phyloP scores from a whole-genome alignment of 345 rosid species.

The Sonneratia caseolaris region DNA sequence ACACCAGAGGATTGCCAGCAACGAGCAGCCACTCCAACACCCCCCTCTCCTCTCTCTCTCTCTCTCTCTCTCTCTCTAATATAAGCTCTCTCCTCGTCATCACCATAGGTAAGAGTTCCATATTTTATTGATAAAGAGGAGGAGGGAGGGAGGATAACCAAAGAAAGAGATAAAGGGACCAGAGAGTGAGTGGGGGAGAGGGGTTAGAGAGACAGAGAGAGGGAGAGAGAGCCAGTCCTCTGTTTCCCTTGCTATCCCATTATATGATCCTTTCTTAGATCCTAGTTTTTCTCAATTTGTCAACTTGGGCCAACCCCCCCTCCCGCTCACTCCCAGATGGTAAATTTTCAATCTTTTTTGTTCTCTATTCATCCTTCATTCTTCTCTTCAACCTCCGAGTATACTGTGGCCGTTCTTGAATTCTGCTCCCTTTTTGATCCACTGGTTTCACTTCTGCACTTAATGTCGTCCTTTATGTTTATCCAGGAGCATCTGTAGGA shows the following conservation, averaged over 20 bases:
- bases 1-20: conserved; percentile 42
- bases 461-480: conserved; percentile 9
- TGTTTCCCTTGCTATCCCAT: conserved; percentile 49
- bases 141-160: conserved; percentile 30
- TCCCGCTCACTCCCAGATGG: conserved; percentile 24
- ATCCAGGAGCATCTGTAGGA: conserved; percentile 20
- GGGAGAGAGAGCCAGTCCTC: conserved; percentile 29
- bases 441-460: conserved; percentile 5
- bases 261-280: conserved; percentile 43
- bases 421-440: neutral
- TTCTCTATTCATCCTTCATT: conserved; percentile 13
- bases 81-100: neutral
- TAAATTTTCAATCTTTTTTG: conserved; percentile 29
- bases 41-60: conserved; percentile 20
- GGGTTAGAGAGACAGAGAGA: too few species aligned
- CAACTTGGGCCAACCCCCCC: conserved; percentile 37
- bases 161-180: conserved; percentile 28
- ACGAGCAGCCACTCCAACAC: conserved; percentile 18
- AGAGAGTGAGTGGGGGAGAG: neutral
- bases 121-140: conserved; percentile 48
- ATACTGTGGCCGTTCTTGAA: conserved; percentile 2
- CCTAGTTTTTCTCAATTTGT: conserved; percentile 53
- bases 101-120: conserved; percentile 32
- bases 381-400: conserved; percentile 1
- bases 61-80: conserved; percentile 2